These are phyloP conservation scores for Arctium minus DNA, from an alignment of 129 eudicot species.

Conservation along the genomic window DNA sequence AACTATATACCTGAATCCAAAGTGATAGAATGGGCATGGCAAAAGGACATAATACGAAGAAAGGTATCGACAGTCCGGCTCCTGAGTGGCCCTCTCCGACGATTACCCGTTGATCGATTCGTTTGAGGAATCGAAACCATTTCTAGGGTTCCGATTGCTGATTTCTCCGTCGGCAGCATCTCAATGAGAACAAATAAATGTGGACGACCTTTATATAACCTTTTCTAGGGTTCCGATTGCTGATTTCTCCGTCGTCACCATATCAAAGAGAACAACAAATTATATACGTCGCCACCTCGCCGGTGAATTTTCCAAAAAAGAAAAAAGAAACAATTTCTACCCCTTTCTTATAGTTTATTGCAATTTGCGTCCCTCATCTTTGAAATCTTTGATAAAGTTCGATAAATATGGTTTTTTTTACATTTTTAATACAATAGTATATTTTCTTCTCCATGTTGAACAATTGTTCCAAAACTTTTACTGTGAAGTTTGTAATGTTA, in stretches of 20 bases:
- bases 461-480: neutral
- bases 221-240: neutral
- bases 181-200: neutral
- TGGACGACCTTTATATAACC: neutral
- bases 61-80: constrained; percentile 16
- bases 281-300: neutral
- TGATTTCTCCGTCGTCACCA: neutral
- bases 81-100: constrained; percentile 3
- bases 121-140: neutral
- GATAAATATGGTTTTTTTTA: neutral
- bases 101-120: neutral
- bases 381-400: neutral
- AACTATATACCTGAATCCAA: constrained; percentile 12
- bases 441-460: neutral
- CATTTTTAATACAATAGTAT: neutral
- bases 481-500: neutral
- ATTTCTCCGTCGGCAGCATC: constrained; percentile 2
- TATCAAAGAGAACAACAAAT: neutral
- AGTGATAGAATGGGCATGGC: neutral
- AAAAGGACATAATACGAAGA: constrained; percentile 1
- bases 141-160: neutral
- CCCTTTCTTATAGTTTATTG: neutral
- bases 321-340: neutral
- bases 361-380: neutral
- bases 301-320: neutral